Conservation (phyloP, 2,329 filamentous ascomycete species). For the Capronia americana region DNA sequence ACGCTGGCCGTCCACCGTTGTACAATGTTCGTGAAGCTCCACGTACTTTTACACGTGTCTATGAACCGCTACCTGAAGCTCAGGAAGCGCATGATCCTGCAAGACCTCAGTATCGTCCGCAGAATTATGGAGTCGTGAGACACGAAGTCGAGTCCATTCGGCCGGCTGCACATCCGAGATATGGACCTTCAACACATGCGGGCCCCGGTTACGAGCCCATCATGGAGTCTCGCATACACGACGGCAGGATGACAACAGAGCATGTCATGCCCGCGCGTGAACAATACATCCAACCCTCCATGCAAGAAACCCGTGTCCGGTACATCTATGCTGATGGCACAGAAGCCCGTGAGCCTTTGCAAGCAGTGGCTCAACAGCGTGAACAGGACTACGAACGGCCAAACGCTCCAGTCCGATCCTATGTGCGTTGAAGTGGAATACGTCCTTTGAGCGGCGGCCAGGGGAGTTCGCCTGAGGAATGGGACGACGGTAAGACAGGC, state of each 20-base stretch:
- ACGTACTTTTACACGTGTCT: slow-evolving; percentile 11
- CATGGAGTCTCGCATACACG: slow-evolving; percentile 22
- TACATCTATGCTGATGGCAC: slow-evolving; percentile 21
- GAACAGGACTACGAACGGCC: slow-evolving; percentile 26
- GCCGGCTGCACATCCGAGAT: slow-evolving; percentile 6
- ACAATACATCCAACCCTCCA: slow-evolving; percentile 22
- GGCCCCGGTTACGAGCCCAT: slow-evolving; percentile 26
- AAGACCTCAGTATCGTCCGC: slow-evolving; percentile 10
- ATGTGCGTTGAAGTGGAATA: slow-evolving; percentile 10
- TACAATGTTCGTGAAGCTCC: slow-evolving; percentile 23
- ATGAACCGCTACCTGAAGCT: slow-evolving; percentile 9
- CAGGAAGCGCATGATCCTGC: slow-evolving; percentile 21
- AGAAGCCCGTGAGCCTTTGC: slow-evolving; percentile 22
- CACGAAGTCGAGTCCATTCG: slow-evolving; percentile 14
- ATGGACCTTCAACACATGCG: slow-evolving; percentile 6
- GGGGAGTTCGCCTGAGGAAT: neutral
- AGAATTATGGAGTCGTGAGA: slow-evolving; percentile 6
- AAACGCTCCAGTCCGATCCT: slow-evolving; percentile 16
- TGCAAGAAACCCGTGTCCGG: slow-evolving; percentile 24
- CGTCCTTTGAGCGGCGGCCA: neutral
- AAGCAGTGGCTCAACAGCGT: slow-evolving; percentile 23
- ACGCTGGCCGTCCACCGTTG: slow-evolving; percentile 22
- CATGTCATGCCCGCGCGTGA: slow-evolving; percentile 20
- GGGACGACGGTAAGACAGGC: slow-evolving; percentile 20
- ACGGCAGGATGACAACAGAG: slow-evolving; percentile 18